phyloP scores from a whole-genome alignment of 768 basidiomycete genomes.

The Tephrocybe sp. region DNA sequence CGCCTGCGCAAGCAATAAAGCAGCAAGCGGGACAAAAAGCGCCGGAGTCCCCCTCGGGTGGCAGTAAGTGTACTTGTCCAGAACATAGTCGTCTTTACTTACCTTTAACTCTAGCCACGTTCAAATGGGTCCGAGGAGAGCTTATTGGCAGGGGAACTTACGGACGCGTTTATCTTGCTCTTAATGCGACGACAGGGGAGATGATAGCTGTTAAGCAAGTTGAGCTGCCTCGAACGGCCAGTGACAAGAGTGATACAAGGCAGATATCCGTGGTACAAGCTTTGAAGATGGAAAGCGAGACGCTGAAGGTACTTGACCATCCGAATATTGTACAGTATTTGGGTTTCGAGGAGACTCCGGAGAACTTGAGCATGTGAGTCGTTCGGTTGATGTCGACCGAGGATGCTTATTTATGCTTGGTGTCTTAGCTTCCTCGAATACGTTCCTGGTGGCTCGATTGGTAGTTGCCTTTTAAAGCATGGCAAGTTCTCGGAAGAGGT shows the following conservation, averaged over 20 bases:
- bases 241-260: constrained; percentile 87
- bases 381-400: background rate
- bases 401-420: constrained; percentile 2
- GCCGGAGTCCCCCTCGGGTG: constrained; percentile 63
- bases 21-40: constrained; percentile 37
- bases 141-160: constrained; percentile 97
- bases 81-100: constrained; percentile 12
- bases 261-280: constrained; percentile 88
- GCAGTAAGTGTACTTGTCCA: constrained; percentile 52
- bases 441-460: constrained; percentile 96
- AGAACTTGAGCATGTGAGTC: constrained; percentile 89
- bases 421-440: constrained; percentile 90
- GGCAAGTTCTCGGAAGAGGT: constrained; percentile 93
- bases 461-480: constrained; percentile 85
- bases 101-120: constrained; percentile 59
- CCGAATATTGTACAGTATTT: constrained; percentile 97
- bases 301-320: constrained; percentile 94
- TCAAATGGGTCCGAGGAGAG: constrained; percentile 98
- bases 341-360: constrained; percentile 88
- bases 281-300: constrained; percentile 93
- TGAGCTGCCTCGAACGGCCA: constrained; percentile 87
- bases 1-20: constrained; percentile 67
- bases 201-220: constrained; percentile 99
- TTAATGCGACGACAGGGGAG: constrained; percentile 95
- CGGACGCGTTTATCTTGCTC: constrained; percentile 92